Evolutionary conservation across 495 filamentous ascomycete species (phyloP).

Genomic region (Aspergillus sparsus): DNA sequence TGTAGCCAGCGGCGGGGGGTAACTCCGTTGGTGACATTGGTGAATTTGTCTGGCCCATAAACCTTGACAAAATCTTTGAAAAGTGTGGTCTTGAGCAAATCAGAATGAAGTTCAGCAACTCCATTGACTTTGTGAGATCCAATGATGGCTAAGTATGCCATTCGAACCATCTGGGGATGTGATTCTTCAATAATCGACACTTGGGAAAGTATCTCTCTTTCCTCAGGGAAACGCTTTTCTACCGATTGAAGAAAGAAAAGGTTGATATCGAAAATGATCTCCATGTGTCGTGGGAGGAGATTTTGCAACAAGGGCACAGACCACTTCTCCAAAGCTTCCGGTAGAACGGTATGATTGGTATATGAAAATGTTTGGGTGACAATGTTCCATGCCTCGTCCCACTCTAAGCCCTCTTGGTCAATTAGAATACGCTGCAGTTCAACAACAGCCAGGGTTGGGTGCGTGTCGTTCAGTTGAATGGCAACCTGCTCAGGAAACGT

Average conservation of each 20-base stretch:
- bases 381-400: constrained; percentile 91
- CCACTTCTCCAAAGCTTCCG: constrained; percentile 98
- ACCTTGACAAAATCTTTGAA: constrained; percentile 97
- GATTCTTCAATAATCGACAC: constrained; percentile 98
- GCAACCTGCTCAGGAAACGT: constrained; percentile 94
- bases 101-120: constrained; percentile 95
- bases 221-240: constrained; percentile 84
- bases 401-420: constrained; percentile 85
- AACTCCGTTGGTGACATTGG: constrained; percentile 97
- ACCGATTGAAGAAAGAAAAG: constrained; percentile 87
- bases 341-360: constrained; percentile 97
- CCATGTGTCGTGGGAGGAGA: constrained; percentile 88
- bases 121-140: constrained; percentile 99
- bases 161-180: constrained; percentile 96
- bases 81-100: constrained; percentile 95
- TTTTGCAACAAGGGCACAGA: constrained; percentile 90
- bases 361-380: constrained; percentile 82
- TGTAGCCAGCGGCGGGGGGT: constrained; percentile 95
- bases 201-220: constrained; percentile 77
- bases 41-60: constrained; percentile 95
- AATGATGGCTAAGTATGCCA: constrained; percentile 93
- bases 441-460: constrained; percentile 93
- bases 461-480: constrained; percentile 97
- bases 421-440: constrained; percentile 91
- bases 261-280: constrained; percentile 99